Evolutionary conservation across 2,329 filamentous ascomycete species (phyloP).

Genomic region (Colletotrichum liaoningense): DNA sequence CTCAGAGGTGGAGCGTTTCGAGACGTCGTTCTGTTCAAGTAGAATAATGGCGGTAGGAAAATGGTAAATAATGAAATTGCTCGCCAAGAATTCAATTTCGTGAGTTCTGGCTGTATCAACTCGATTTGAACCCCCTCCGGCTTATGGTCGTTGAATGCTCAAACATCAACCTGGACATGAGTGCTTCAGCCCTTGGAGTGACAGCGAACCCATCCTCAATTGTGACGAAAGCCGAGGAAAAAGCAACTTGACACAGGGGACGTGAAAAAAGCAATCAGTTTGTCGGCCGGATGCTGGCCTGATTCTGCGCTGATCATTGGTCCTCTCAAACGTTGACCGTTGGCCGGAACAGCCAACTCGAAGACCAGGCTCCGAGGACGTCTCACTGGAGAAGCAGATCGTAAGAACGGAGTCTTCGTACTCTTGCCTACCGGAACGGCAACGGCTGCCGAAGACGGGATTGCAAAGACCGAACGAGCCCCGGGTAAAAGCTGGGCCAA

Average conservation of each 20-base stretch:
- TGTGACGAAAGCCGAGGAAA: neutral
- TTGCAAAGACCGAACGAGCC: neutral
- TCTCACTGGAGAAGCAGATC: neutral
- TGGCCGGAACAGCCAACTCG: neutral
- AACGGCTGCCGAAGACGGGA: neutral
- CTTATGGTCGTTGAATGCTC: neutral
- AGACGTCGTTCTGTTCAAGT: neutral
- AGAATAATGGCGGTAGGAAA: neutral
- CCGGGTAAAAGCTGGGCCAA: slow-evolving; percentile 15
- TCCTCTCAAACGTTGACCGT: neutral
- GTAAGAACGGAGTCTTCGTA: neutral
- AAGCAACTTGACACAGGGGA: neutral
- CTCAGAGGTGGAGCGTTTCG: neutral
- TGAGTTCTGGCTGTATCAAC: neutral
- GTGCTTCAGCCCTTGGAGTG: neutral
- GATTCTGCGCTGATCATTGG: neutral
- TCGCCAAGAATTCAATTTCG: too few species aligned
- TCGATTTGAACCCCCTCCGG: neutral
- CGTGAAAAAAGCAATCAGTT: neutral
- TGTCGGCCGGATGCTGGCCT: neutral
- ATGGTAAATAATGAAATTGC: neutral
- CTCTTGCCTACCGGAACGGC: neutral
- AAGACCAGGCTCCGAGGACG: neutral
- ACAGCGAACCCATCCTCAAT: neutral
- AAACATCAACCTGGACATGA: neutral